Base-by-base conservation (phyloP, 768 basidiomycete genomes). In the Russula virescens region DNA sequence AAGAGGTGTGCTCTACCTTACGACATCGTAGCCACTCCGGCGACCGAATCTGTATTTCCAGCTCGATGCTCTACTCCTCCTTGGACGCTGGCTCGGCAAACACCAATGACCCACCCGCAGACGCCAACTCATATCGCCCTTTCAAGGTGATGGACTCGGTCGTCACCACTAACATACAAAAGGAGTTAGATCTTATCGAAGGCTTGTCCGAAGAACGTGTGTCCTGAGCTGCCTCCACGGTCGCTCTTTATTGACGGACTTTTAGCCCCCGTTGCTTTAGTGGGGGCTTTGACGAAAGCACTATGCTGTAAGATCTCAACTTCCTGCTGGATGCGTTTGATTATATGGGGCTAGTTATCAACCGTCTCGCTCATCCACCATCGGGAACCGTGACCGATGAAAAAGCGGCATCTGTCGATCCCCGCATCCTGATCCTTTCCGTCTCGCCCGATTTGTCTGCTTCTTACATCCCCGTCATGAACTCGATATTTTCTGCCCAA, bases 401-500 rank as follows among this genome's bases (percentile, higher is more conserved):
- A 23, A 65, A 73, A 21, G 60, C 74, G 25, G 49, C 70, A n/a
- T 64, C 73, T 48, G 69, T 76, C 1, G 81, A 85, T 63, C 81
- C 87, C 0, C 77, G 85, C 10, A 86, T 90, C 55, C 73, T 89
- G 55, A 79, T 98, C 66, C 79, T 99, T 57, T 95, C 94, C 45
- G 94, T 97, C 58, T 96, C 95, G 13, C 91, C 92, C 18, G 91
- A 96, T 75, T 80, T 88, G 31, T 88, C 91, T 10, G 81, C 87
- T 9, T 92, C 94, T 11, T 99, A 99, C 74, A 96, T 98, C 53
- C 92, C 96, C 26, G 87, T 98, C 72, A 99, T 99, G 97, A 98
- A 98, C 72, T 88, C 94, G 58, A 98, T 98, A 53, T 99, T 99
- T 75, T 94, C 95, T 19, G 97, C 97, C 5, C 97, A 99, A 74